Base-by-base conservation (phyloP, 2,329 filamentous ascomycete species). In the Nannizziopsis arthrosporioides region DNA sequence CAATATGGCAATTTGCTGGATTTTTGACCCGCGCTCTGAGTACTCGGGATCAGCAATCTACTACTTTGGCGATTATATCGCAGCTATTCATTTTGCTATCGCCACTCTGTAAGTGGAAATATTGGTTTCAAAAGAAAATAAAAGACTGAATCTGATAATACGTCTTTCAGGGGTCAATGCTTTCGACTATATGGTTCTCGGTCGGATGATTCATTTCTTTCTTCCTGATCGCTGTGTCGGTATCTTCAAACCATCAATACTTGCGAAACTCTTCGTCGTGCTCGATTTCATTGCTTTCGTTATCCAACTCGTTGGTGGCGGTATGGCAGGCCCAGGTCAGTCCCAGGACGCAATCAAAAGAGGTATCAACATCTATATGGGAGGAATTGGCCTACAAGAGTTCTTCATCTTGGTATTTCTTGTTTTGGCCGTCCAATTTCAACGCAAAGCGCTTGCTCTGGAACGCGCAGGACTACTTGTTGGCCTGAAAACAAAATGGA, bases 301-400 rank as follows among this genome's bases (percentile, higher is more conserved):
- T 15, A 58, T 73, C 7, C 71, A 74, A 52, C 59, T 59, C 12
- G 59, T 53, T 3, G 70, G 67, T 17, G 69, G 62, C 11, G 50
- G 51, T 35, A 68, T 69, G 55, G 57, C 66, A 15, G 36, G 36
- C 19, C 57, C 61, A 0, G 58, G n/a, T 5, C 15, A 31, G 17
- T 50, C 57, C 2, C 53, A 56, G 0, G 53, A 55, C 8, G 55
- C 59, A 1, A 60, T 65, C 40, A 59, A 62, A 51, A 51, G 1
- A 71, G 36, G 71, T 1, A 54, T 73, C 12, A 65, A 75, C 54
- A 69, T 74, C 50, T 77, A 76, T 58, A 77, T 75, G 51, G 61
- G 50, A 4, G 63, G 63, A 5, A 61, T 65, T 18, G 63, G 60
- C 15, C 55, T 81, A 12, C 78, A 81, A 56, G 60, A 80, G 15